A percentile compares a stretch with the other conserved stretches of the same genome.
Conservation (phyloP, 2,329 filamentous ascomycete genomes). For the Huntiella abstrusa region DNA sequence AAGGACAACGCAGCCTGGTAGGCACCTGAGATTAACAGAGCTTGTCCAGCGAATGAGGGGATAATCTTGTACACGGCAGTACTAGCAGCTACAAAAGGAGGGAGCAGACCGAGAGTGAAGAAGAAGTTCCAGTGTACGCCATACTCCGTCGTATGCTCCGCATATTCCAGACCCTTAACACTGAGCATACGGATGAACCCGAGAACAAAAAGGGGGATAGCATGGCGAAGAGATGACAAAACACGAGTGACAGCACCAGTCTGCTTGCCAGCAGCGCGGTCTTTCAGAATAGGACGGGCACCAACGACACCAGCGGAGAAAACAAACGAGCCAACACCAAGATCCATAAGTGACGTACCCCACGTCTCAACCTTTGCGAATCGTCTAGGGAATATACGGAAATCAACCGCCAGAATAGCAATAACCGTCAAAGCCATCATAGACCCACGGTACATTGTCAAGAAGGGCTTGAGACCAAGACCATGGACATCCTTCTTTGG, state of each 20-base stretch:
- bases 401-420: conserved; percentile 93
- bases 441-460: conserved; percentile 75
- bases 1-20: conserved; percentile 65
- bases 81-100: conserved; percentile 72
- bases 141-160: conserved; percentile 93
- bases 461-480: conserved; percentile 72
- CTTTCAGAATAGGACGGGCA: conserved; percentile 59
- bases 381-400: conserved; percentile 74
- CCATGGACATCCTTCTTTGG: conserved; percentile 16
- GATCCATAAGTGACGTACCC: conserved; percentile 97
- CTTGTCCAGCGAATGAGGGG: conserved; percentile 59
- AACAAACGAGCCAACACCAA: conserved; percentile 93
- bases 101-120: conserved; percentile 78
- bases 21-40: conserved; percentile 43
- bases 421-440: conserved; percentile 86
- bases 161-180: conserved; percentile 89
- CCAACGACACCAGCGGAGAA: conserved; percentile 87
- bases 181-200: conserved; percentile 67
- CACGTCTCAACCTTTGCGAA: conserved; percentile 99
- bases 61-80: conserved; percentile 51
- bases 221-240: conserved; percentile 52
- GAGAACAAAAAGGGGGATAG: conserved; percentile 61
- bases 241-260: conserved; percentile 39
- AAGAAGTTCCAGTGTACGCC: conserved; percentile 99
- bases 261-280: conserved; percentile 32